A percentile compares a stretch with the other conserved stretches of the same genome.
phyloP scores from a whole-genome alignment of 768 basidiomycete species.

The Auricularia cornea region DNA sequence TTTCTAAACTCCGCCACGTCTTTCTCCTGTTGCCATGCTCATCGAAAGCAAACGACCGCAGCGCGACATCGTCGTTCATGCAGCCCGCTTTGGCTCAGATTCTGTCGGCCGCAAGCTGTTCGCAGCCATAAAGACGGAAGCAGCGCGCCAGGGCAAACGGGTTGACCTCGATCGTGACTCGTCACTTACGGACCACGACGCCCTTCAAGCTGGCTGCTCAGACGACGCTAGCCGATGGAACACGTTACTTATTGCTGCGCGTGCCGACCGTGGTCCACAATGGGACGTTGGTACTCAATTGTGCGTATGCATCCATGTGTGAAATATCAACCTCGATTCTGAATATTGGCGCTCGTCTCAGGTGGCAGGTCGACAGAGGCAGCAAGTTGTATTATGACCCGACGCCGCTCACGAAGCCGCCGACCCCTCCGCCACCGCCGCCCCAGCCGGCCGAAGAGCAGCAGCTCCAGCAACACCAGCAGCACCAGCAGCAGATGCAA shows the following conservation, averaged over 20 bases:
- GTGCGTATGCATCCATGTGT: constrained; percentile 35
- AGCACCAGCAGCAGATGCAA: not conserved
- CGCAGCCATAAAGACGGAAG: not conserved
- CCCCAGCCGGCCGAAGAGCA: not conserved
- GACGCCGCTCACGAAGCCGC: constrained; percentile 32
- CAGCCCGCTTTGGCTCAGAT: not conserved
- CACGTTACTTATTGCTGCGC: constrained; percentile 64
- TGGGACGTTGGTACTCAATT: constrained; percentile 85
- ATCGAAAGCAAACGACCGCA: not conserved
- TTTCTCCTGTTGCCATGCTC: not conserved
- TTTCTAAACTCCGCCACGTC: not conserved
- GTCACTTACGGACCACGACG: not conserved
- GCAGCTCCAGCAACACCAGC: not conserved
- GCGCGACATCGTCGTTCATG: not conserved
- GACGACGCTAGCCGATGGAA: constrained; percentile 86
- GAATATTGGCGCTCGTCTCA: constrained; percentile 19
- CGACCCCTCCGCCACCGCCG: not conserved
- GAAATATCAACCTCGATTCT: not conserved
- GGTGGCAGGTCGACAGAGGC: constrained; percentile 67
- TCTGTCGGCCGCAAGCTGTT: not conserved
- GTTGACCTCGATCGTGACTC: not conserved
- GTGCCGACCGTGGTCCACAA: constrained; percentile 76
- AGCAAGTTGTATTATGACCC: constrained; percentile 72
- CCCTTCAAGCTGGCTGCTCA: not conserved
- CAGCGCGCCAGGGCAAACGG: not conserved